These are phyloP conservation scores for Capronia coronata DNA, from an alignment of 2,329 filamentous ascomycete species.

Conservation along the genomic window DNA sequence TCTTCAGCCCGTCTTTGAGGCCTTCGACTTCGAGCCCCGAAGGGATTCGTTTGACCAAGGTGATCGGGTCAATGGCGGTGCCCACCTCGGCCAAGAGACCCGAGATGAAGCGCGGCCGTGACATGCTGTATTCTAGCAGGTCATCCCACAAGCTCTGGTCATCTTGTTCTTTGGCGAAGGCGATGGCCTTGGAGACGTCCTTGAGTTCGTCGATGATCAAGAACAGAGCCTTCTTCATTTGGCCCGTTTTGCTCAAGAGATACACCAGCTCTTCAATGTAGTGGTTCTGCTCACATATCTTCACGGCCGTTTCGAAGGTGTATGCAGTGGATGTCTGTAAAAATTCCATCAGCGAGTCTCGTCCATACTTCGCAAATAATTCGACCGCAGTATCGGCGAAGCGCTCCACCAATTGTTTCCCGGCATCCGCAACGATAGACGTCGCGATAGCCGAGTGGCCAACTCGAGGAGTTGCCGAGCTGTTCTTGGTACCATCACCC, in stretches of 20 bases:
- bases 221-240: constrained; percentile 83
- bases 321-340: constrained; percentile 79
- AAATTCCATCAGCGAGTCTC: constrained; percentile 75
- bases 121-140: constrained; percentile 91
- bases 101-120: constrained; percentile 90
- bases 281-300: constrained; percentile 70
- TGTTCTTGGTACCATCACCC: constrained; percentile 48
- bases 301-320: constrained; percentile 65
- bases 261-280: constrained; percentile 94
- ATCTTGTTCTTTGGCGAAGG: constrained; percentile 88
- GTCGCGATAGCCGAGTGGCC: constrained; percentile 31
- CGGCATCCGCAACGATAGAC: constrained; percentile 50
- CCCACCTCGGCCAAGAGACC: constrained; percentile 89
- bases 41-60: constrained; percentile 81
- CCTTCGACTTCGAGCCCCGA: constrained; percentile 90
- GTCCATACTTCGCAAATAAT: constrained; percentile 79
- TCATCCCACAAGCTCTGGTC: constrained; percentile 94
- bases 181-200: constrained; percentile 86
- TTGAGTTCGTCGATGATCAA: constrained; percentile 90
- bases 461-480: constrained; percentile 36
- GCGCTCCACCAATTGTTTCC: constrained; percentile 67
- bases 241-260: constrained; percentile 87
- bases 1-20: constrained; percentile 75
- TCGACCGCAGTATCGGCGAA: constrained; percentile 82
- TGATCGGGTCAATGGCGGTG: constrained; percentile 86